Conservation (phyloP, 441 rosid genomes). For the Populus hybrid region DNA sequence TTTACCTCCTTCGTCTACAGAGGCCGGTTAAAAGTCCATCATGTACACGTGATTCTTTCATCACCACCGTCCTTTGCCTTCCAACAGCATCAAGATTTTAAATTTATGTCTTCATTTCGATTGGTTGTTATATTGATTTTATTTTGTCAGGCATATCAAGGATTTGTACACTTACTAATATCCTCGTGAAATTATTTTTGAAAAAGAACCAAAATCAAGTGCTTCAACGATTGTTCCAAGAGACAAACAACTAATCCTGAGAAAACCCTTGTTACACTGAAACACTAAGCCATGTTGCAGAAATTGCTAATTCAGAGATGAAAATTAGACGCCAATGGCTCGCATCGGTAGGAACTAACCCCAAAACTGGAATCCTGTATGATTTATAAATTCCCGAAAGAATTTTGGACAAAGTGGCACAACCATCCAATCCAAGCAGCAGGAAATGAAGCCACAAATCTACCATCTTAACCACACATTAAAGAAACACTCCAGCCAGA, state of each 20-base stretch:
- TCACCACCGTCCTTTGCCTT: slow-evolving; percentile 7
- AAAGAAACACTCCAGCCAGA: background rate
- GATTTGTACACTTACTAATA: background rate
- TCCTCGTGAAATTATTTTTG: background rate
- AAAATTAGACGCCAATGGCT: background rate
- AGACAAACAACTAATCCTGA: background rate
- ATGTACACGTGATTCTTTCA: slow-evolving; percentile 7
- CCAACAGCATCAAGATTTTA: background rate
- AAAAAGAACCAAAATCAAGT: background rate
- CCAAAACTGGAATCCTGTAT: background rate
- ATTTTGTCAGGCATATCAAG: too few species aligned
- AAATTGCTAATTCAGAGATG: background rate
- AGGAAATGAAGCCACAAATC: background rate
- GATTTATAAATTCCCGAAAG: too few species aligned
- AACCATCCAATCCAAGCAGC: background rate
- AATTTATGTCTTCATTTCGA: background rate
- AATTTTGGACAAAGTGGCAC: background rate
- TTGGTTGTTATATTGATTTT: background rate
- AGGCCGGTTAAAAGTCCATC: background rate
- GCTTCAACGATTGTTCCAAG: background rate
- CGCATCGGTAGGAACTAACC: background rate
- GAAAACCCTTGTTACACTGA: background rate
- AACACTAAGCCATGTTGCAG: background rate
- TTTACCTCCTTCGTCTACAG: background rate
- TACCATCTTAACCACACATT: background rate